Conservation (phyloP, 192 early-diverging fungal species). For the Entomortierella beljakovae region DNA sequence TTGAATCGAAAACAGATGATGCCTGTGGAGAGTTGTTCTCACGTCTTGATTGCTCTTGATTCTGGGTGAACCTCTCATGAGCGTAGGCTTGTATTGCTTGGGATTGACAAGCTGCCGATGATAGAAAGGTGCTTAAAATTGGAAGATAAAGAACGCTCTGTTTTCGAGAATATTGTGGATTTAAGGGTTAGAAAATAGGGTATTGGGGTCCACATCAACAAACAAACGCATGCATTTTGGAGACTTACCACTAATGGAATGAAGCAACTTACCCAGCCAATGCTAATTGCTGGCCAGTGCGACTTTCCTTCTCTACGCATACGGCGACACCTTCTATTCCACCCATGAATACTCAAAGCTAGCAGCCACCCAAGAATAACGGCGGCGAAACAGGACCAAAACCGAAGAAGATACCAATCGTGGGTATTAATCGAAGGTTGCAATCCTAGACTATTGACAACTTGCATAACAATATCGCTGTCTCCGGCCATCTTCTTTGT, state of each 20-base stretch:
- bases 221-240: not conserved
- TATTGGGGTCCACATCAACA: not conserved
- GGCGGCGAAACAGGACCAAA: slow-evolving; percentile 58
- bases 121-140: slow-evolving; percentile 51
- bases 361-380: slow-evolving; percentile 52
- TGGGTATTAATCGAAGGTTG: slow-evolving; percentile 64
- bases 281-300: slow-evolving; percentile 50
- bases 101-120: slow-evolving; percentile 43
- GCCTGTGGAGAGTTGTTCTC: not conserved
- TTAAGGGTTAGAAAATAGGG: not conserved
- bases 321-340: slow-evolving; percentile 54
- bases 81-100: slow-evolving; percentile 49
- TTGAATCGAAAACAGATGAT: not conserved
- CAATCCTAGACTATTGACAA: slow-evolving; percentile 52
- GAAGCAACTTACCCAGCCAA: slow-evolving; percentile 63
- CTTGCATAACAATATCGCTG: slow-evolving; percentile 48
- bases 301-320: slow-evolving; percentile 24
- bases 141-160: slow-evolving; percentile 61
- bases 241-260: slow-evolving; percentile 57
- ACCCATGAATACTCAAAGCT: slow-evolving; percentile 54
- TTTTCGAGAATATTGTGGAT: too few relatives aligned
- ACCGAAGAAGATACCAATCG: slow-evolving; percentile 61
- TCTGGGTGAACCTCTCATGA: slow-evolving; percentile 8
- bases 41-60: slow-evolving; percentile 17
- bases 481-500: slow-evolving; percentile 6